Evolutionary conservation across 2,329 filamentous ascomycete species (phyloP).

Genomic region (Fusarium drepaniforme): DNA sequence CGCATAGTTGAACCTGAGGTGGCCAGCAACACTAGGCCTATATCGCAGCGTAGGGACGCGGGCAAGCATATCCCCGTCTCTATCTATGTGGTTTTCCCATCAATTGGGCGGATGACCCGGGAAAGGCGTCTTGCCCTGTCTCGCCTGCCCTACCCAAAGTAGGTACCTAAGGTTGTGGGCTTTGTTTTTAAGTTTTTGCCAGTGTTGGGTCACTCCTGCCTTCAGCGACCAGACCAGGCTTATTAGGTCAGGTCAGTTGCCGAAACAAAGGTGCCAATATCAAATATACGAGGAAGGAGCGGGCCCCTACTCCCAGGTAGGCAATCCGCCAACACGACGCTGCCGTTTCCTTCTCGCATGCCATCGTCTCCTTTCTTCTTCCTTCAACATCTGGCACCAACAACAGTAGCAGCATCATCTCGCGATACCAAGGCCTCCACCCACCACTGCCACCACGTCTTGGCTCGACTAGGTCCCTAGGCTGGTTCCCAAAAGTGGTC

Average conservation of each 20-base stretch:
- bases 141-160: not conserved
- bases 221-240: not conserved
- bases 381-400: not conserved
- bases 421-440: not conserved
- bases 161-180: not conserved
- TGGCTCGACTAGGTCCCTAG: constrained; percentile 2
- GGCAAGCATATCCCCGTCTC: not conserved
- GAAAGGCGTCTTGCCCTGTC: not conserved
- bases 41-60: not conserved
- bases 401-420: not conserved
- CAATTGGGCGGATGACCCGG: not conserved
- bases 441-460: not conserved
- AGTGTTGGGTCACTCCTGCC: not conserved
- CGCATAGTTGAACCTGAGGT: not conserved
- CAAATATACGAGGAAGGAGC: constrained; percentile 35
- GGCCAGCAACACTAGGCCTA: not conserved
- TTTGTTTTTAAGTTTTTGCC: constrained; percentile 1
- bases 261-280: constrained; percentile 18
- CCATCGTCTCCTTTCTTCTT: constrained; percentile 7
- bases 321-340: not conserved
- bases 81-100: not conserved
- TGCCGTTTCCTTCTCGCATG: not conserved
- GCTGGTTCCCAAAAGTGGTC: constrained; percentile 5
- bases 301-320: constrained; percentile 11
- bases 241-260: constrained; percentile 6